phyloP scores from a whole-genome alignment of 768 basidiomycete species.

The Strobilomyces echinocephalus region DNA sequence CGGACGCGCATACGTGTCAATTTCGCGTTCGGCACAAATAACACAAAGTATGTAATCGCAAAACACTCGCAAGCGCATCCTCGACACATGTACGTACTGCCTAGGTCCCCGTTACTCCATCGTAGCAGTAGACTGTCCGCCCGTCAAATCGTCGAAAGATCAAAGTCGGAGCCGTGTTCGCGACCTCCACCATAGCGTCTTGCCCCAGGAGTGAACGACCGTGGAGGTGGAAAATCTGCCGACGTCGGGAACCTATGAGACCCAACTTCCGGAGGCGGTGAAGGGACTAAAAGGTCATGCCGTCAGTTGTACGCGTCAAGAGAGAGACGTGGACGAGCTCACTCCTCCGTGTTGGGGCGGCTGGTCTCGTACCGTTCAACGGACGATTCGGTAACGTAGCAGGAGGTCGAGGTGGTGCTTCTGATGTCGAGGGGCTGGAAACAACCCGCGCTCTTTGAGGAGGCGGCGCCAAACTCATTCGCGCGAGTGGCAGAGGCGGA shows the following conservation, averaged over 20 bases:
- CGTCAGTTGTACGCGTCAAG: constrained; percentile 6
- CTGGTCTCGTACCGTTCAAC: constrained; percentile 29
- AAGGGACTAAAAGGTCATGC: constrained; percentile 38
- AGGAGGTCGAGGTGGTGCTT: constrained; percentile 12
- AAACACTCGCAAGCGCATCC: no score
- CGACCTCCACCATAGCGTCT: constrained; percentile 66
- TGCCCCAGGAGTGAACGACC: constrained; percentile 46
- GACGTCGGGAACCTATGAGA: constrained; percentile 69
- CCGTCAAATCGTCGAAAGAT: constrained; percentile 38
- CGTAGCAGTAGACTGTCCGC: no score
- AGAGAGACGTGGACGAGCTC: constrained; percentile 17
- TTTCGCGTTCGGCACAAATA: neutral
- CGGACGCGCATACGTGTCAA: constrained; percentile 31
- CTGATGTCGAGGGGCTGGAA: constrained; percentile 23
- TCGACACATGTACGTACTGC: neutral
- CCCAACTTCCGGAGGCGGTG: constrained; percentile 60
- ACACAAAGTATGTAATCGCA: no score
- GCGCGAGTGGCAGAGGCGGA: constrained; percentile 30
- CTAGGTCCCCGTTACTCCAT: neutral
- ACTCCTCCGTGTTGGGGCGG: constrained; percentile 48
- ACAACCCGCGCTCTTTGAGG: constrained; percentile 22
- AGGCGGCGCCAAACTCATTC: constrained; percentile 20
- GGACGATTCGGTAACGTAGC: constrained; percentile 15
- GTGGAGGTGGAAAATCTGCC: constrained; percentile 75
- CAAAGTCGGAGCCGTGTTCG: constrained; percentile 67